Evolutionary conservation across 129 eudicot genomes (phyloP).

Genomic region (Dittrichia graveolens): DNA sequence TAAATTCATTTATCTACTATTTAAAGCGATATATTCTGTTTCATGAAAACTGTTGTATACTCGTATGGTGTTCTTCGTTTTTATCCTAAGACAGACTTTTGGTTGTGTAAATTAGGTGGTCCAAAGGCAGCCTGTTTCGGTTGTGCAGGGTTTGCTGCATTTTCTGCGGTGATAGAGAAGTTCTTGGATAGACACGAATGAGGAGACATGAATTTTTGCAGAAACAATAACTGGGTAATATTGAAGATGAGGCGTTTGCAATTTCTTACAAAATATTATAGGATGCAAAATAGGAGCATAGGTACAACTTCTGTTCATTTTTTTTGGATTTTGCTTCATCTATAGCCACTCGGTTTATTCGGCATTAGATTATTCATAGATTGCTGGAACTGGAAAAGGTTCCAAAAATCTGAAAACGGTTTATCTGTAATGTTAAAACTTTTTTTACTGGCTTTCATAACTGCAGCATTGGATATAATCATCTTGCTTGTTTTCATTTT

Average conservation of each 20-base stretch:
- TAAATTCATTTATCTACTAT: too few species aligned
- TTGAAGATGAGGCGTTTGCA: conserved; percentile 10
- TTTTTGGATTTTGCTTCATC: background rate
- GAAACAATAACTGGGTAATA: conserved; percentile 25
- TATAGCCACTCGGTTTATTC: conserved; percentile 17
- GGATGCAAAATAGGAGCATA: conserved; percentile 17
- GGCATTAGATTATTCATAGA: conserved; percentile 17
- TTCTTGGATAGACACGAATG: conserved; percentile 72
- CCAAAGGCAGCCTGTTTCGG: conserved; percentile 88
- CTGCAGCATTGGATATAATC: background rate
- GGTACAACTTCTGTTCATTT: conserved; percentile 16
- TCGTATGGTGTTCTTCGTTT: background rate
- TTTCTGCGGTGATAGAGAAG: conserved; percentile 90
- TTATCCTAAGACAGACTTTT: background rate
- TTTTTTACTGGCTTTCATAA: background rate
- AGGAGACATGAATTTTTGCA: conserved; percentile 30
- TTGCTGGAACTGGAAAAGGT: background rate
- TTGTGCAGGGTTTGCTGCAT: conserved; percentile 97
- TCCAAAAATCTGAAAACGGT: conserved; percentile 4
- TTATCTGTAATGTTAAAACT: background rate
- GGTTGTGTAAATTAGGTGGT: conserved; percentile 42
- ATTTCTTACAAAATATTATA: conserved; percentile 29
- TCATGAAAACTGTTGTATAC: background rate
- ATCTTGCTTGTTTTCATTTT: background rate
- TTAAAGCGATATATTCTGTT: background rate